A percentile compares a stretch with the other conserved stretches of the same genome.
phyloP scores from a whole-genome alignment of 208 protist species.

The Trypanosoma congolense region DNA sequence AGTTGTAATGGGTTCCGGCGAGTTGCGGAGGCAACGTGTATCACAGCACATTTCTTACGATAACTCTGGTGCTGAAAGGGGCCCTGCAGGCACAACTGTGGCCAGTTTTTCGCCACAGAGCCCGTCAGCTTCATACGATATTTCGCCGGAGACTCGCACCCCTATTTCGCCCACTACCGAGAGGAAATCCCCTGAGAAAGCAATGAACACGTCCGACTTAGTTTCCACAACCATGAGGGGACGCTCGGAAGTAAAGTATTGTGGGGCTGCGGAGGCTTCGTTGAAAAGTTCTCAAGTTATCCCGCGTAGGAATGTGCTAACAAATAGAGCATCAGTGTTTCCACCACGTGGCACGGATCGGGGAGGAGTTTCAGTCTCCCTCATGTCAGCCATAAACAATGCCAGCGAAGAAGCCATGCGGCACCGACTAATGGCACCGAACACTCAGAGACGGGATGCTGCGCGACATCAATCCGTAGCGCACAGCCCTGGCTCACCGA shows the following conservation, averaged over 20 bases:
- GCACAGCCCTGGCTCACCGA: background rate
- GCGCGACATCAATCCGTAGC: background rate
- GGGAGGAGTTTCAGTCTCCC: background rate
- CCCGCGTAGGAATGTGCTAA: background rate
- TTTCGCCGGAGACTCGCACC: conserved; percentile 16
- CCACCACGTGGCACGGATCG: background rate
- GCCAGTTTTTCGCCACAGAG: conserved; percentile 12
- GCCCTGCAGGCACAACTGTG: background rate
- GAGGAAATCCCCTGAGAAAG: background rate
- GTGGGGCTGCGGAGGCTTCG: background rate
- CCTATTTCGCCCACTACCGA: background rate
- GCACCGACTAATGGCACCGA: background rate
- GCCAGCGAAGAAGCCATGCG: background rate
- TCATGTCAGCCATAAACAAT: background rate
- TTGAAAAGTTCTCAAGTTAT: background rate
- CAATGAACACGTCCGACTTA: background rate
- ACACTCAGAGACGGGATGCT: background rate
- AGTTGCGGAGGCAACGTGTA: background rate
- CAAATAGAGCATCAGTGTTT: background rate
- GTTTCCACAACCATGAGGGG: background rate
- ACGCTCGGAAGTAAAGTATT: background rate
- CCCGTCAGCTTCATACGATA: background rate
- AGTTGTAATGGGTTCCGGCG: background rate
- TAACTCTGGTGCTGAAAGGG: background rate
- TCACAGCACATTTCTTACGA: background rate